phyloP scores from a whole-genome alignment of 257 asterid species.

The Scutellaria minor region DNA sequence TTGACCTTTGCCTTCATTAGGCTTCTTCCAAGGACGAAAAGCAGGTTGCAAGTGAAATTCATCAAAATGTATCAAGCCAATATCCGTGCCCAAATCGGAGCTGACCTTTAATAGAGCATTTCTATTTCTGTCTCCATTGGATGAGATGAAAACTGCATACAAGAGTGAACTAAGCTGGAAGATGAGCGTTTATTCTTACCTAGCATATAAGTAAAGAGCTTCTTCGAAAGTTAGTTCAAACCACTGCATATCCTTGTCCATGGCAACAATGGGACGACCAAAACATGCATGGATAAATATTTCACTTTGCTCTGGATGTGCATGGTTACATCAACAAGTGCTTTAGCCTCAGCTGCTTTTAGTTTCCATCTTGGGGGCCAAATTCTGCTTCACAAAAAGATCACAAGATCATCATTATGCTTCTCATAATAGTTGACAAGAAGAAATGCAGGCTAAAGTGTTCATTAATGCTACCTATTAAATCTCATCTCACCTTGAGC shows the following conservation, averaged over 20 bases:
- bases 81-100: constrained; percentile 51
- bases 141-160: constrained; percentile 62
- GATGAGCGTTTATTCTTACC: constrained; percentile 55
- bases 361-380: no score
- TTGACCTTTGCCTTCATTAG: no score
- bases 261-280: constrained; percentile 36
- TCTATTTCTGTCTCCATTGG: constrained; percentile 29
- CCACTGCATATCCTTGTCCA: constrained; percentile 69
- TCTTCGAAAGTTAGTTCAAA: constrained; percentile 69
- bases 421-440: no score
- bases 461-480: no score
- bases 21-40: no score
- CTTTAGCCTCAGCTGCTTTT: constrained; percentile 26
- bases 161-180: constrained; percentile 82
- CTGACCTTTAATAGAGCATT: constrained; percentile 66
- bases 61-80: no score
- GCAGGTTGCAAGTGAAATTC: no score
- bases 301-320: constrained; percentile 51
- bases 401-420: no score
- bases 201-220: constrained; percentile 59
- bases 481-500: no score
- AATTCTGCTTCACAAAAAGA: no score
- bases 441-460: no score
- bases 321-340: no score
- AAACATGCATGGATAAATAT: constrained; percentile 64